Evolutionary conservation across 352 stramenopile species (phyloP), one percentile per base, ranked within the genome.

Genomic region (Phytophthora lateralis): DNA sequence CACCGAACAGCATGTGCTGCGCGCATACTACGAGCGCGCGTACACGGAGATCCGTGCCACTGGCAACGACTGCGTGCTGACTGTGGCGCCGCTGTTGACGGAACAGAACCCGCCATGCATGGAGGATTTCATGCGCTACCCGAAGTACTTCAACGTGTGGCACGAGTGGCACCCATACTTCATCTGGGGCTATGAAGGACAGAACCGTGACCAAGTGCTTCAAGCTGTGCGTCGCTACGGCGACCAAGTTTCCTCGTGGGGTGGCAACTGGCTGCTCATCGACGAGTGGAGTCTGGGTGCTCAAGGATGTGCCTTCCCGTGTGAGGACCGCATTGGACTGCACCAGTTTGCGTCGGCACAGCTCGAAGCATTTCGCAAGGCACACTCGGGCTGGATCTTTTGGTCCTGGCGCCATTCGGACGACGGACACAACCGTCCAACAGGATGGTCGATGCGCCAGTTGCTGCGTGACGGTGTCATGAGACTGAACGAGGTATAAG

Each of bases 161-260:
- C 75, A 90, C 62, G 87, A 95, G 50, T 95, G 85, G 85, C 87
- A 95, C 49, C 81, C 69, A 42, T 95, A 95, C 71, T 93, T 93
- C 46, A 69, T 96, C 27, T 96, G 85, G 87, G 87, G 87, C 53
- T 94, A 89, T 58, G 80, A 93, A 56, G 48, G 59, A 10, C 75
- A 93, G 49, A 77, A 46, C 34, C 70, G 73, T 18, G 57, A 86
- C 4, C 69, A 96, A 59, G 62, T 96, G 14, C 49, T 92, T 15
- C 27, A 71, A n/a, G 77, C 76, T 42, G 76, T 91, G 21, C 58
- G 73, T 53, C 60, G 71, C 26, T 91, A 90, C 48, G 73, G 74
- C 26, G 60, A 87, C 10, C 70, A 88, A 46, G 52, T 92, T 46
- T 58, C 73, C 10, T 60, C 50, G 7, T 96, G 87, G 87, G 41